Percentiles rank a stretch among this genome's conserved stretches.
Evolutionary conservation across 345 rosid genomes (phyloP).

Genomic region (Salix purpurea): DNA sequence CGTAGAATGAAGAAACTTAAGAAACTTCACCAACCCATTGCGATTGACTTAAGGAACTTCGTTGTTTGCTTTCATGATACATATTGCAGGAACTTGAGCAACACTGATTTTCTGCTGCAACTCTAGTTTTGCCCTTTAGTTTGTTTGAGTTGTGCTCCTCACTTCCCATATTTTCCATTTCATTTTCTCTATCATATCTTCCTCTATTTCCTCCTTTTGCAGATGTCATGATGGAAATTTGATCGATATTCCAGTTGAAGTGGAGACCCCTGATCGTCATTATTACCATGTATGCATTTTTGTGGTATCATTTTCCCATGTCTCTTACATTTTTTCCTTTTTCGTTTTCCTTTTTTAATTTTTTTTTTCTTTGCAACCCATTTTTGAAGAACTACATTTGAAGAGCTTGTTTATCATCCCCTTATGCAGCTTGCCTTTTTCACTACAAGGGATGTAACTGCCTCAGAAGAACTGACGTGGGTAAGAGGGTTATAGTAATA

Average conservation of each 20-base stretch:
- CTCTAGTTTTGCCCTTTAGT: not conserved
- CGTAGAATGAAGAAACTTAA: not conserved
- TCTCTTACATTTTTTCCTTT: not conserved
- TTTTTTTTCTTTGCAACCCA: not conserved
- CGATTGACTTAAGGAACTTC: not conserved
- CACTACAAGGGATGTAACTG: constrained; percentile 58
- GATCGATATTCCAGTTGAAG: constrained; percentile 82
- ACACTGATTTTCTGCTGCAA: not conserved
- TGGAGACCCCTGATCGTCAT: constrained; percentile 70
- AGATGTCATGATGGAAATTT: constrained; percentile 80
- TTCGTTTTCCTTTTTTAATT: not conserved
- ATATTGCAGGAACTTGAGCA: not conserved
- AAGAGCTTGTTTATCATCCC: not conserved
- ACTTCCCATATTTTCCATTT: not conserved
- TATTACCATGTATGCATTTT: constrained; percentile 65
- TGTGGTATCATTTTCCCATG: not conserved
- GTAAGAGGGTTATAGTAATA: constrained; percentile 25
- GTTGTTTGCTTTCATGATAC: not conserved
- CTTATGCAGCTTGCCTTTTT: constrained; percentile 69
- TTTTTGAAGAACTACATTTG: not conserved
- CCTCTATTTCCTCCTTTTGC: constrained; percentile 7
- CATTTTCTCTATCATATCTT: not conserved
- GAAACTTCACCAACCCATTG: not conserved
- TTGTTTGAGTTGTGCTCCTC: not conserved
- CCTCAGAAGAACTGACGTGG: constrained; percentile 87